Percentiles rank a stretch among this genome's conserved stretches.
These are phyloP conservation scores for Elongisporangium prolatum DNA, from an alignment of 352 stramenopile genomes.

Conservation along the genomic window DNA sequence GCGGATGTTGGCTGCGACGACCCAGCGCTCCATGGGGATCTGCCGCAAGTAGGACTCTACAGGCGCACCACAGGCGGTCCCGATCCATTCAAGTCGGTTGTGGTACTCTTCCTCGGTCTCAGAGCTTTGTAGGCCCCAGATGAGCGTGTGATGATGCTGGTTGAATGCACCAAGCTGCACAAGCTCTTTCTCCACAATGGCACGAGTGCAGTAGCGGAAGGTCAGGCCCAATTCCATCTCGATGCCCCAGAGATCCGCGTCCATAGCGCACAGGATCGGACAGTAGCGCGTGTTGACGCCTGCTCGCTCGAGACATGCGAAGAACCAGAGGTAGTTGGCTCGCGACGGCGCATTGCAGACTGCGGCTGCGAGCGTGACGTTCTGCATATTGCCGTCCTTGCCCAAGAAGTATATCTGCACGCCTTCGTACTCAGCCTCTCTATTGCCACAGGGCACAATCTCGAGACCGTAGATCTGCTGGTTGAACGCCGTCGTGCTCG, in stretches of 20 bases:
- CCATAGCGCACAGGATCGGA: slow-evolving; percentile 38
- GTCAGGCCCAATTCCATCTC: slow-evolving; percentile 36
- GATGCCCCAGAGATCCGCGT: slow-evolving; percentile 24
- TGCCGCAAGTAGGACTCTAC: slow-evolving; percentile 36
- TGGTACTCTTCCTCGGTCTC: slow-evolving; percentile 40
- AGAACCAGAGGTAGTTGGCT: slow-evolving; percentile 55
- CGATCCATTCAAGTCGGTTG: slow-evolving; percentile 53
- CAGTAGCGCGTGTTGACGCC: slow-evolving; percentile 35
- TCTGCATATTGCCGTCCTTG: slow-evolving; percentile 49
- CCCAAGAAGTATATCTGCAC: slow-evolving; percentile 44
- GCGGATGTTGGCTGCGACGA: slow-evolving; percentile 35
- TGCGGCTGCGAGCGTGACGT: slow-evolving; percentile 33
- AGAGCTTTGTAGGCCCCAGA: slow-evolving; percentile 45
- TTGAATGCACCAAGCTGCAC: slow-evolving; percentile 32
- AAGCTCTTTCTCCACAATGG: slow-evolving; percentile 49
- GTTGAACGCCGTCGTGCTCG: slow-evolving; percentile 27
- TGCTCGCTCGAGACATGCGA: slow-evolving; percentile 28
- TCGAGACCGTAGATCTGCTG: slow-evolving; percentile 56
- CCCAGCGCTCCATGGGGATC: slow-evolving; percentile 42
- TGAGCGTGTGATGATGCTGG: slow-evolving; percentile 37
- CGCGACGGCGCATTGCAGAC: slow-evolving; percentile 26
- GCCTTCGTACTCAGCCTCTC: slow-evolving; percentile 29
- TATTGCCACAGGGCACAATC: slow-evolving; percentile 21
- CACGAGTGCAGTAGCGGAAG: slow-evolving; percentile 45
- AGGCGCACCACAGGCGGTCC: slow-evolving; percentile 29